Conservation (phyloP, 2,329 filamentous ascomycete species). For the Alternaria angustiovoidea region DNA sequence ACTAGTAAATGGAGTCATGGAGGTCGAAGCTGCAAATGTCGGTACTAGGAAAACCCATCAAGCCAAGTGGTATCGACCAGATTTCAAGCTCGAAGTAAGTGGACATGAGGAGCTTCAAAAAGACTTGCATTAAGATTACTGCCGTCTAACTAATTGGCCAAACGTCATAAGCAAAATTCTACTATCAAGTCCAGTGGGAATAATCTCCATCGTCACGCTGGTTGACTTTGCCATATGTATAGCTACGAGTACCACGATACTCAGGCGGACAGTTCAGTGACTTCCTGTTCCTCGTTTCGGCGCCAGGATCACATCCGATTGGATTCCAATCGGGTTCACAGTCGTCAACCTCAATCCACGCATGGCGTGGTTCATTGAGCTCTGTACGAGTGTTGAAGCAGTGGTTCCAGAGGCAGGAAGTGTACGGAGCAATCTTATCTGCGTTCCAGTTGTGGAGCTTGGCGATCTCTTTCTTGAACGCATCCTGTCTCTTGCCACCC, state of each 20-base stretch:
- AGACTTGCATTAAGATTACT: too few relatives aligned
- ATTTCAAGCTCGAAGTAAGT: too few relatives aligned
- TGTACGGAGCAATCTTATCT: not conserved
- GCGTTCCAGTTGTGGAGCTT: not conserved
- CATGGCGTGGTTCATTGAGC: not conserved
- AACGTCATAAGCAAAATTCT: fast-evolving
- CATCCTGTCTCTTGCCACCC: not conserved
- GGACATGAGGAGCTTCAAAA: too few relatives aligned
- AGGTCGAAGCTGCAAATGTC: too few relatives aligned
- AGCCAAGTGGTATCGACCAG: too few relatives aligned
- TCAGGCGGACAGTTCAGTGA: not conserved
- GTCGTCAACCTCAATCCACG: not conserved
- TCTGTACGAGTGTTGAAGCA: not conserved
- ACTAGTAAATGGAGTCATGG: too few relatives aligned
- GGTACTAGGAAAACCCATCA: too few relatives aligned
- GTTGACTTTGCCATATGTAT: not conserved
- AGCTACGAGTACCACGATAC: not conserved
- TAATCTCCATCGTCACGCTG: not conserved
- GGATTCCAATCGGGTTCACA: not conserved
- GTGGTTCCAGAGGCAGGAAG: not conserved
- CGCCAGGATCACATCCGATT: not conserved
- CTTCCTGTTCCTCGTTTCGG: not conserved
- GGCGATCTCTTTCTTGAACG: not conserved
- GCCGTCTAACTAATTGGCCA: too few relatives aligned
- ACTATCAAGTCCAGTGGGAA: not conserved